Percentiles rank a stretch among this genome's conserved stretches.
These are phyloP conservation scores for Lycium ferocissimum DNA, from an alignment of 257 asterid genomes.

Conservation along the genomic window DNA sequence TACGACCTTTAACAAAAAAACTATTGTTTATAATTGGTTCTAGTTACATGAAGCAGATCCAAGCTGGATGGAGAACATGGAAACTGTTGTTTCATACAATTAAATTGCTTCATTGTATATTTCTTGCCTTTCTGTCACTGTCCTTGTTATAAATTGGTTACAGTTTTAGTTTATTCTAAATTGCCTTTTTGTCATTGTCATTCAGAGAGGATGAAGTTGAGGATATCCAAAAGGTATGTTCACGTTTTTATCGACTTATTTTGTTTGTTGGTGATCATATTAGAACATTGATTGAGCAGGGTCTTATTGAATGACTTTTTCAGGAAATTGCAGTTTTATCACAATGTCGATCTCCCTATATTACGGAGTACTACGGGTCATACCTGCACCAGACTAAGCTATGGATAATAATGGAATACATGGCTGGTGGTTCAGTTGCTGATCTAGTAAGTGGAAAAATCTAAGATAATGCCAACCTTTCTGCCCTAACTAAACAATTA, in stretches of 20 bases:
- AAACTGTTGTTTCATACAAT: constrained; percentile 8
- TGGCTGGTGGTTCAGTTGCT: constrained; percentile 99
- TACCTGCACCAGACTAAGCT: constrained; percentile 84
- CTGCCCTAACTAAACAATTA: neutral
- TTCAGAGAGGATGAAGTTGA: constrained; percentile 98
- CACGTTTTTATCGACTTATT: constrained; percentile 29
- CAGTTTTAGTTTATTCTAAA: constrained; percentile 39
- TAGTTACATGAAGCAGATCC: constrained; percentile 22
- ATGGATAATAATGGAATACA: constrained; percentile 99
- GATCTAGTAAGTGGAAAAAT: constrained; percentile 71
- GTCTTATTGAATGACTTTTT: constrained; percentile 41
- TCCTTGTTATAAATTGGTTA: neutral
- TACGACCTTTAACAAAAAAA: neutral
- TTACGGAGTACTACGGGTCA: constrained; percentile 96
- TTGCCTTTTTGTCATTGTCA: constrained; percentile 36
- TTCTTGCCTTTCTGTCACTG: neutral
- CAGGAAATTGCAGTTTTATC: constrained; percentile 98
- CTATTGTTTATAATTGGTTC: constrained; percentile 15
- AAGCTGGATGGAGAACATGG: neutral
- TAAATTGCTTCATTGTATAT: neutral
- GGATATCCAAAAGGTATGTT: constrained; percentile 92
- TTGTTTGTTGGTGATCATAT: constrained; percentile 22
- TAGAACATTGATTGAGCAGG: constrained; percentile 25
- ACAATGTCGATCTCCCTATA: constrained; percentile 92
- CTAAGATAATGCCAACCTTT: constrained; percentile 31